phyloP scores from a whole-genome alignment of 257 asterid genomes.

The Catharanthus roseus region DNA sequence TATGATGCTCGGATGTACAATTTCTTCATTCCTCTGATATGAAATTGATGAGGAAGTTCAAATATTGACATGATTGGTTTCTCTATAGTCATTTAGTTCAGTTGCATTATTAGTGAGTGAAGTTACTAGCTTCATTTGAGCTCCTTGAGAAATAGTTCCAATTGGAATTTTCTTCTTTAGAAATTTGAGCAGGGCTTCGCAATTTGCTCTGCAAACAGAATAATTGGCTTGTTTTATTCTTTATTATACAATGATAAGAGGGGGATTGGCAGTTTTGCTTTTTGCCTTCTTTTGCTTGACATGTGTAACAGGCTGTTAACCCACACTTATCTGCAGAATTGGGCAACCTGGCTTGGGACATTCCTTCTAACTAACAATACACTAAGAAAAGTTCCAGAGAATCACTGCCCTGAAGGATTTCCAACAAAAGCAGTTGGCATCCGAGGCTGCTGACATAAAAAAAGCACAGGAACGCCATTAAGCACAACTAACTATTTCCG shows the following conservation, averaged over 20 bases:
- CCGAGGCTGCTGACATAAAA: not conserved
- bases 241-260: not conserved
- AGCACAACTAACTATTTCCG: not conserved
- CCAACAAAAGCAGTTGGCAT: not conserved
- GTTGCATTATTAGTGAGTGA: conserved; percentile 10
- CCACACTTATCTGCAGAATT: too few relatives aligned
- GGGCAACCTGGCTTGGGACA: too few relatives aligned
- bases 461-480: too few relatives aligned
- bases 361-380: too few relatives aligned
- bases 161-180: conserved; percentile 1
- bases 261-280: not conserved
- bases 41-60: not conserved
- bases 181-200: conserved; percentile 7
- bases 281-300: too few relatives aligned
- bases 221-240: not conserved
- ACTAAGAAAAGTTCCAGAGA: too few relatives aligned
- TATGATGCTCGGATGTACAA: conserved; percentile 5
- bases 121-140: not conserved
- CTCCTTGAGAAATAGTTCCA: not conserved
- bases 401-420: too few relatives aligned
- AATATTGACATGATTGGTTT: conserved; percentile 6
- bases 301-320: not conserved
- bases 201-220: conserved; percentile 4
- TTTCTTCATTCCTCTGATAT: not conserved
- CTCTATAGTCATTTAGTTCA: conserved; percentile 1